Evolutionary conservation across 1,139 yeast species (phyloP), one percentile per base, ranked within the genome.

Genomic region (Taphrina pruni): DNA sequence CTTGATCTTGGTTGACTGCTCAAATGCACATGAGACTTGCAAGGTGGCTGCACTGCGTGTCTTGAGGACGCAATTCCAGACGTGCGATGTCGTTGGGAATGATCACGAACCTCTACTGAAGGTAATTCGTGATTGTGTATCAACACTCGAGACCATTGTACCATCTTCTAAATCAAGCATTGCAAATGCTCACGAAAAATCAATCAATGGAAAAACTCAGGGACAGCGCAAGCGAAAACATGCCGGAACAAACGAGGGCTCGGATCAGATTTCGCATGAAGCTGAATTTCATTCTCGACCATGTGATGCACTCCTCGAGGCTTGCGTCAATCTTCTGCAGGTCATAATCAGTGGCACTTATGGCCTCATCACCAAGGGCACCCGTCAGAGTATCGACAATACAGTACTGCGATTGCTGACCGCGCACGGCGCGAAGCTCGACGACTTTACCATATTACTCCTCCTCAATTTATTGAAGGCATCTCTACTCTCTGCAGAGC

Each of bases 161-260:
- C 67, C 60, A 6, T 43, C 67, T 6, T 32, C 56, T 9, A 46
- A n/a, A 9, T 38, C 56, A 17, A 52, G 41, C n/a, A 32, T 45
- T 14, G 38, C 57, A 8, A 52, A 43, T 50, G 54, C 54, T 9
- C 36, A 21, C 6, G 36, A n/a, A 50, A 26, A 8, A 0, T 26
- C 11, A 17, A 8, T 11, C 12, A 45, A 32, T 45, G 62, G 62
- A 1, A 17, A 43, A 45, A 35, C 20, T 17, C 46, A 32, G 12
- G 35, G 46, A 11, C 66, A 62, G 32, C 51, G 52, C 58, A 64
- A 46, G 43, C 43, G 67, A 35, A 64, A 64, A 36, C 67, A 64
- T 35, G 67, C 60, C 7, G 54, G 54, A 20, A 45, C 52, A n/a
- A 55, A 54, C 35, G 61, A 64, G 11, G 67, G 67, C 26, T 56